A percentile compares a stretch with the other conserved stretches of the same genome.
These are phyloP conservation scores for Tetradesmus lagerheimii DNA, from an alignment of 139 green algal species.

Conservation along the genomic window DNA sequence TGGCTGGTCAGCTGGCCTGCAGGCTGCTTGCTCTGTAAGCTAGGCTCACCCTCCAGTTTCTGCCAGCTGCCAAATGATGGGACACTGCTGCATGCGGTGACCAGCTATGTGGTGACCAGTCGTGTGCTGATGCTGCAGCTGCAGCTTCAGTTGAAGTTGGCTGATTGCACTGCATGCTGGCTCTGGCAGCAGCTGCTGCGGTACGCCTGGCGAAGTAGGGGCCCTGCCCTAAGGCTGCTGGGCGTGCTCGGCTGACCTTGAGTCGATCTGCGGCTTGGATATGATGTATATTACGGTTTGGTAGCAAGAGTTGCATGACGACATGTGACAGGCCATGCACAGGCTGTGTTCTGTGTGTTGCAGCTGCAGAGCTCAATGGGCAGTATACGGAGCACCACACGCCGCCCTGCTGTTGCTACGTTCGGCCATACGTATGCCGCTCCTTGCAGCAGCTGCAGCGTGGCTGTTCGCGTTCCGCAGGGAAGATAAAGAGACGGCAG, in stretches of 20 bases:
- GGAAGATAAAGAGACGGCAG: not conserved
- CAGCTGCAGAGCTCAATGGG: not conserved
- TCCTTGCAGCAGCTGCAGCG: no score
- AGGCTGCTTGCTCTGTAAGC: not conserved
- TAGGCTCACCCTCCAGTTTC: conserved; percentile 36
- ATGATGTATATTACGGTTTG: not conserved
- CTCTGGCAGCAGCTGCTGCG: not conserved
- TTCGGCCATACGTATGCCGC: no score
- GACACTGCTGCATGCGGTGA: not conserved
- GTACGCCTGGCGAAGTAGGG: not conserved
- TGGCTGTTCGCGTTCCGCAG: not conserved
- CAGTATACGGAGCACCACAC: no score
- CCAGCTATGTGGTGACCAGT: not conserved
- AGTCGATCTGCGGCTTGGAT: not conserved
- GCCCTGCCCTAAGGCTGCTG: no score
- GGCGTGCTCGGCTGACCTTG: not conserved
- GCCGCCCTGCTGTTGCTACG: no score
- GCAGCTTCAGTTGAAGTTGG: not conserved
- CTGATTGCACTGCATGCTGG: not conserved
- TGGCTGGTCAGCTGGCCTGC: no score
- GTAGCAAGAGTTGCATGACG: not conserved
- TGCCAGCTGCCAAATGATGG: not conserved
- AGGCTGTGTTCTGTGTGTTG: not conserved
- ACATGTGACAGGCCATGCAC: not conserved
- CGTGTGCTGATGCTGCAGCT: not conserved